phyloP scores from a whole-genome alignment of 176 grass and related monocot species.

The Paspalum notatum region DNA sequence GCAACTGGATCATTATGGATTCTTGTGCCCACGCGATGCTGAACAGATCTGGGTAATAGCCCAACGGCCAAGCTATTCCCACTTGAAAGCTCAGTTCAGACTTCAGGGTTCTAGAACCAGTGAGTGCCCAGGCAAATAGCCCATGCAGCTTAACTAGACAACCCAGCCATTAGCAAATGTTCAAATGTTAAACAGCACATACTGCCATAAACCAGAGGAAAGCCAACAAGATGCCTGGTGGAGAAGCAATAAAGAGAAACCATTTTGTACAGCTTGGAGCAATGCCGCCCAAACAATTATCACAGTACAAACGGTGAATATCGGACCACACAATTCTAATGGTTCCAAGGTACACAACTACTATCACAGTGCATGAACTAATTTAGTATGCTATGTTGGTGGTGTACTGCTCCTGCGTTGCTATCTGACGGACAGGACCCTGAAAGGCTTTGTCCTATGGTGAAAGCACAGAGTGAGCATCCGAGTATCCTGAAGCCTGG shows the following conservation, averaged over 20 bases:
- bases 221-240: neutral
- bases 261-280: neutral
- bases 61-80: constrained; percentile 19
- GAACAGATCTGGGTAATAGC: constrained; percentile 42
- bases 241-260: neutral
- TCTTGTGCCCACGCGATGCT: constrained; percentile 41
- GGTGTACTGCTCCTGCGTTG: neutral
- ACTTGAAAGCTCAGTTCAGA: constrained; percentile 8
- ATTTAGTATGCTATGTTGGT: neutral
- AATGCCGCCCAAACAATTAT: neutral
- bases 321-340: neutral
- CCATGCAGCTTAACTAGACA: neutral
- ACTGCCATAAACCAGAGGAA: neutral
- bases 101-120: neutral
- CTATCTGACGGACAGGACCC: constrained; percentile 20
- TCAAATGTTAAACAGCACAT: neutral
- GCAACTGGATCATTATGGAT: constrained; percentile 34
- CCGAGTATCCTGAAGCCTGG: constrained; percentile 38
- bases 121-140: neutral
- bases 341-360: constrained; percentile 21
- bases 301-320: neutral
- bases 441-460: neutral
- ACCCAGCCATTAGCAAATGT: neutral
- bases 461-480: constrained; percentile 7
- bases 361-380: too few relatives aligned